phyloP scores from a whole-genome alignment of 441 rosid species.

The Cnidoscolus chayamansa region DNA sequence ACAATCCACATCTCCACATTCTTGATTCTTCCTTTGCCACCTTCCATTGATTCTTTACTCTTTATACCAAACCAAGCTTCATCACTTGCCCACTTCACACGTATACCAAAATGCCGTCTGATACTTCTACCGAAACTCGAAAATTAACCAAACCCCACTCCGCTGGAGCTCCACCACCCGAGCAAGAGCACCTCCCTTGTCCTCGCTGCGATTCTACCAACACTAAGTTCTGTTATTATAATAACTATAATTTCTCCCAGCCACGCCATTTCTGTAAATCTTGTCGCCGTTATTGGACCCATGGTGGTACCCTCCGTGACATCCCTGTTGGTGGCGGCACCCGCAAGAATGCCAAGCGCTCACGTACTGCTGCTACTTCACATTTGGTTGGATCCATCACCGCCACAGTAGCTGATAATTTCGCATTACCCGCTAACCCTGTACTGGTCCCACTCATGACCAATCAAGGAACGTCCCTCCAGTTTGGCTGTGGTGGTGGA shows the following conservation, averaged over 20 bases:
- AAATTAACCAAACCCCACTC: constrained; percentile 27
- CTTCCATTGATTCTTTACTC: not conserved
- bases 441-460: constrained; percentile 41
- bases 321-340: constrained; percentile 83
- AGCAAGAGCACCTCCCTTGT: constrained; percentile 78
- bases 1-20: not conserved
- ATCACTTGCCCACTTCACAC: not conserved
- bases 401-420: constrained; percentile 12
- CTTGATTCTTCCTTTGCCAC: not conserved
- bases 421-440: constrained; percentile 42
- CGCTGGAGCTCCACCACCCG: constrained; percentile 42
- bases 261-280: constrained; percentile 94
- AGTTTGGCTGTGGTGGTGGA: constrained; percentile 28
- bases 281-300: constrained; percentile 97
- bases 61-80: not conserved
- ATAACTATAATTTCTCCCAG: constrained; percentile 93
- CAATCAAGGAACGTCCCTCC: constrained; percentile 33
- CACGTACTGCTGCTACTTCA: constrained; percentile 37
- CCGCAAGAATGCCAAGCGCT: constrained; percentile 72
- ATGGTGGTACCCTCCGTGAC: constrained; percentile 88
- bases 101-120: constrained; percentile 39
- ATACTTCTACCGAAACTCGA: constrained; percentile 38
- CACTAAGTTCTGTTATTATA: constrained; percentile 94
- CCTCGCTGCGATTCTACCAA: constrained; percentile 86
- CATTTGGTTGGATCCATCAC: constrained; percentile 24